phyloP scores from a whole-genome alignment of 106 monocot species.

The Dioscorea alata region DNA sequence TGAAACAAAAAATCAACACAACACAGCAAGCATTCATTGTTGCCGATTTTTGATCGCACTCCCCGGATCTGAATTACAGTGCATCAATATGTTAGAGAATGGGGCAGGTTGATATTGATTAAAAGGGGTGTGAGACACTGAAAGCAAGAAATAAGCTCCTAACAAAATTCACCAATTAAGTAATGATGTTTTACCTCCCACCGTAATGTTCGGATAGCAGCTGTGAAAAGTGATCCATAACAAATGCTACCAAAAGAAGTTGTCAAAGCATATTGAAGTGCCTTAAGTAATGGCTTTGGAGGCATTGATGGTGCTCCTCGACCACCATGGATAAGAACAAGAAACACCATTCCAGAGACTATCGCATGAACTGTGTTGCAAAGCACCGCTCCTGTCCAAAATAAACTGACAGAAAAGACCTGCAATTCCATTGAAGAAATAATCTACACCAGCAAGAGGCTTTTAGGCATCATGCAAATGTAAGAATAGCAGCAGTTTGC shows the following conservation, averaged over 20 bases:
- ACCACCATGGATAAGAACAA: constrained; percentile 84
- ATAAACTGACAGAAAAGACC: constrained; percentile 96
- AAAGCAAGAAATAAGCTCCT: no score
- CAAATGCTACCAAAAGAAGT: constrained; percentile 99
- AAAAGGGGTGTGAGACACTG: no score
- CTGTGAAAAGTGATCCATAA: constrained; percentile 99
- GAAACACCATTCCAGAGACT: constrained; percentile 95
- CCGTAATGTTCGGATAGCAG: constrained; percentile 88
- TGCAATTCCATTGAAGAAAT: constrained; percentile 24
- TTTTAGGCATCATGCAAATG: no score
- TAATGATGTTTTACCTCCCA: constrained; percentile 63
- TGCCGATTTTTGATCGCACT: constrained; percentile 87
- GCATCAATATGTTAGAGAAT: background rate
- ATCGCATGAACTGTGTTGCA: constrained; percentile 95
- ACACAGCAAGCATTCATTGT: constrained; percentile 94
- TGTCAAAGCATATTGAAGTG: constrained; percentile 72
- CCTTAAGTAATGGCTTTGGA: constrained; percentile 55
- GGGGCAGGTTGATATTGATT: background rate
- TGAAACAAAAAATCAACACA: constrained; percentile 98
- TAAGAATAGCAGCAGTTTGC: background rate
- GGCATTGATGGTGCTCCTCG: constrained; percentile 65
- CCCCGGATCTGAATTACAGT: constrained; percentile 54
- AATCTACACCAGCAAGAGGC: no score
- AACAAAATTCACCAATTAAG: background rate
- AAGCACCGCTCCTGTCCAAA: constrained; percentile 97